Evolutionary conservation across 495 filamentous ascomycete genomes (phyloP).

Genomic region (Aspergillus baeticus): DNA sequence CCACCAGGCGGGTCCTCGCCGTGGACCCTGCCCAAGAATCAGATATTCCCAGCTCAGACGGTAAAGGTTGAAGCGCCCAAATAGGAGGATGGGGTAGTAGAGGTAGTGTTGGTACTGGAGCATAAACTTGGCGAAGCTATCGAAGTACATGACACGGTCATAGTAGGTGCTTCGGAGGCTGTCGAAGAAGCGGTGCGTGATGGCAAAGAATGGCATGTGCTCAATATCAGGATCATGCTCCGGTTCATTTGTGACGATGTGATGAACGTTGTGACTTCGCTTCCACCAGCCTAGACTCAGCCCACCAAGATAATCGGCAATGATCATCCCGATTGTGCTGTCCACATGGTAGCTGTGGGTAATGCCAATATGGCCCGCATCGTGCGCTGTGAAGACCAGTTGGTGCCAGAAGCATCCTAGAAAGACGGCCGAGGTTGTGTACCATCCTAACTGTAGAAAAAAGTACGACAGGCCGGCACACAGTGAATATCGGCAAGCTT

Average conservation of each 20-base stretch:
- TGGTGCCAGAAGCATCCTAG: constrained; percentile 94
- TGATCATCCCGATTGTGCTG: constrained; percentile 81
- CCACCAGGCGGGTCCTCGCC: constrained; percentile 83
- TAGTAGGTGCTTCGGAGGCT: constrained; percentile 85
- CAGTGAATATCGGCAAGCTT: constrained; percentile 69
- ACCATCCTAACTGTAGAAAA: constrained; percentile 74
- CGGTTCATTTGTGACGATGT: constrained; percentile 93
- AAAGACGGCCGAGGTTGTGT: constrained; percentile 68
- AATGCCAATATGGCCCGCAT: constrained; percentile 97
- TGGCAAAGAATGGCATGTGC: constrained; percentile 92
- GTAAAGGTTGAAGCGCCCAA: constrained; percentile 94
- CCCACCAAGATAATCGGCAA: constrained; percentile 88
- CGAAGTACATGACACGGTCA: constrained; percentile 80
- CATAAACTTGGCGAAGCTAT: constrained; percentile 68
- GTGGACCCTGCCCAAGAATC: constrained; percentile 70
- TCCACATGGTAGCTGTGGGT: constrained; percentile 85
- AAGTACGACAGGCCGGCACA: constrained; percentile 64
- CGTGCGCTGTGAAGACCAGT: constrained; percentile 91
- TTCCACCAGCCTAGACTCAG: constrained; percentile 98
- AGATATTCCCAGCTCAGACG: constrained; percentile 80
- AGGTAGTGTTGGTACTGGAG: constrained; percentile 76
- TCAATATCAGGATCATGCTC: constrained; percentile 98
- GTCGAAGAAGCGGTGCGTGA: constrained; percentile 81
- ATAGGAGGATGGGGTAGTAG: constrained; percentile 81
- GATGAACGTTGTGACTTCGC: constrained; percentile 94